Evolutionary conservation across 129 eudicot genomes (phyloP), one percentile per base, ranked within the genome.

Genomic region (Glebionis coronaria): DNA sequence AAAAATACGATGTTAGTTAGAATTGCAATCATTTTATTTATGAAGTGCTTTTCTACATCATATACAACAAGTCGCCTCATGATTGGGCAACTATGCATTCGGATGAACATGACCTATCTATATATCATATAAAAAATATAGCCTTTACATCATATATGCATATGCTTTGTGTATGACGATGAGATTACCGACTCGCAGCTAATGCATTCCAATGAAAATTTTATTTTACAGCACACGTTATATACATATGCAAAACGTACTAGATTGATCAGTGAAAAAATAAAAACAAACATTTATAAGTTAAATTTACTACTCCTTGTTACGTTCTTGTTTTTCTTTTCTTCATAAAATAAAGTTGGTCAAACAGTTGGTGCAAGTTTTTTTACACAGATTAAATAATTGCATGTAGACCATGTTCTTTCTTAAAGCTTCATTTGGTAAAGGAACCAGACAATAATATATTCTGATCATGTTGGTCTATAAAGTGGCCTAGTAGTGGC

Each of bases 401-500:
- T 57, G 55, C 74, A 69, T 45, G 65, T 56, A 69, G 65, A 59
- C 23, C 76, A 60, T 14, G 61, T 71, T 49, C 61, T 3, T 71
- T 49, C 61, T 3, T 59, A 68, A 71, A 61, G 49, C 31, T 21
- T 69, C 56, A 69, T 69, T 69, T 69, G 75, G 62, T 67, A 31
- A 42, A 67, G 72, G 40, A 44, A 56, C 21, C 12, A 56, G 56
- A 67, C 61, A 76, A 18, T 52, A 42, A 38, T 45, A 73, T 61
- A 71, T 61, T 61, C 57, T 23, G 25, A 23, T 82, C 87, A 82
- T 78, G 83, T 70, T 78, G 86, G 76, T 82, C 83, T 78, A 78
- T 70, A 78, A 78, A 82, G 80, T 61, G 45, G 73, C 69, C 76
- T 81, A 76, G 57, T 54, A 65, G 78, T 82, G 68, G 74, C 55